Evolutionary conservation across 2,329 filamentous ascomycete species (phyloP), one percentile per base, ranked within the genome.

Genomic region (Exophiala viscosa): DNA sequence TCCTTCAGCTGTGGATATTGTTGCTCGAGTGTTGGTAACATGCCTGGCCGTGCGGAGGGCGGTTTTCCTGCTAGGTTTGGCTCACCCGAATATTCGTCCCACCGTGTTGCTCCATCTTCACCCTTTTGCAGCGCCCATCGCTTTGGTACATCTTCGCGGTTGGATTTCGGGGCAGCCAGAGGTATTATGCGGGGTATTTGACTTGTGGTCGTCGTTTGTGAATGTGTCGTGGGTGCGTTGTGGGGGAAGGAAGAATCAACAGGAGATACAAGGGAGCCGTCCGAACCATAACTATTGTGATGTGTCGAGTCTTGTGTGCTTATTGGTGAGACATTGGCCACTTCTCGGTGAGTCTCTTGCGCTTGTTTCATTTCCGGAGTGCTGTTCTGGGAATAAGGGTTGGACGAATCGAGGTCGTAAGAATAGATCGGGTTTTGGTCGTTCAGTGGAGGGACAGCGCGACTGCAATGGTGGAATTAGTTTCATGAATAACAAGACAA

Each of bases 71-170:
- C 78, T n/a, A 73, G 77, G 4, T 81, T 84, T 35, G 82, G 80
- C 63, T 87, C 84, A 7, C 83, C 84, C 2, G 85, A 85, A 64
- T 80, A 81, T 43, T 79, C 79, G 68, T 88, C 83, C 84, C 84
- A 87, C 59, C 75, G 72, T 17, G 75, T 76, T 54, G 59, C 52
- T 61, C 59, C 64, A 9, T 68, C 67, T 15, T 61, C 60, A 60
- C n/a, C 67, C 66, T 36, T 51, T 39, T 49, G 57, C 35, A 41
- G 42, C 20, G 45, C 46, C 48, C 54, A 54, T 42, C 48, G 48
- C 42, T 57, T 60, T 10, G 58, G 57, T 8, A 59, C 50, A 36
- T 60, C 59, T 9, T 59, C 31, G 47, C 58, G 28, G 45, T 44
- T n/a, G 40, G 58, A 55, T 28, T 39, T 58, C 39, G 59, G 57